Evolutionary conservation across 2,329 filamentous ascomycete species (phyloP).

Genomic region (Alternaria triticina): DNA sequence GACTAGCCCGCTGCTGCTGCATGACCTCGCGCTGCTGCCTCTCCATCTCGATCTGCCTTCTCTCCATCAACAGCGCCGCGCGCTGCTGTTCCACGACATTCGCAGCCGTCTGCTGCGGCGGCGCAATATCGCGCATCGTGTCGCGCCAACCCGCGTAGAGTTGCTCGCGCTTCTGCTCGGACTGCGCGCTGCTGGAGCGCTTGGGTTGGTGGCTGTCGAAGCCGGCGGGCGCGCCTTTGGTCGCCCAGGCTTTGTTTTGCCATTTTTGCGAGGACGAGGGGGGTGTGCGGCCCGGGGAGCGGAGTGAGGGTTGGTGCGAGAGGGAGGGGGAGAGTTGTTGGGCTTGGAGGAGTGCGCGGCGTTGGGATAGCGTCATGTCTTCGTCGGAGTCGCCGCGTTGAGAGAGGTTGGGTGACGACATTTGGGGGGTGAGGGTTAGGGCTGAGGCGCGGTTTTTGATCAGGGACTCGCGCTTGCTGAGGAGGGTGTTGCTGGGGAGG

Average conservation of each 20-base stretch:
- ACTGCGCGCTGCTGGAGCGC: constrained; percentile 31
- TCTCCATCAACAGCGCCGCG: constrained; percentile 63
- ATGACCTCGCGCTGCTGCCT: constrained; percentile 65
- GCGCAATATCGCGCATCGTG: constrained; percentile 35
- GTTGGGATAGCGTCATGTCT: constrained; percentile 74
- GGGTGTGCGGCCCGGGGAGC: constrained; percentile 20
- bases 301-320: constrained; percentile 16
- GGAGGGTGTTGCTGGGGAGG: constrained; percentile 54
- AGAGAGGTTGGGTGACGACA: constrained; percentile 35
- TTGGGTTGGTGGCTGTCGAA: constrained; percentile 50
- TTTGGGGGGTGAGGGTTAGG: constrained; percentile 45
- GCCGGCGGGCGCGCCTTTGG: constrained; percentile 28
- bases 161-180: constrained; percentile 41
- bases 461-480: constrained; percentile 62
- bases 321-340: constrained; percentile 27
- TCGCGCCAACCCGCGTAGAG: constrained; percentile 46
- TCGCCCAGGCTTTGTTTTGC: constrained; percentile 36
- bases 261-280: constrained; percentile 40
- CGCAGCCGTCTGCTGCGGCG: constrained; percentile 22
- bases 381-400: constrained; percentile 57
- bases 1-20: constrained; percentile 65
- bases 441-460: constrained; percentile 52
- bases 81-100: constrained; percentile 46
- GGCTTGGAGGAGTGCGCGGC: constrained; percentile 52
- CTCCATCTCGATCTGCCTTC: constrained; percentile 66